These are phyloP conservation scores for Talaromyces sp. DNA, from an alignment of 2,329 filamentous ascomycete genomes.

Conservation along the genomic window DNA sequence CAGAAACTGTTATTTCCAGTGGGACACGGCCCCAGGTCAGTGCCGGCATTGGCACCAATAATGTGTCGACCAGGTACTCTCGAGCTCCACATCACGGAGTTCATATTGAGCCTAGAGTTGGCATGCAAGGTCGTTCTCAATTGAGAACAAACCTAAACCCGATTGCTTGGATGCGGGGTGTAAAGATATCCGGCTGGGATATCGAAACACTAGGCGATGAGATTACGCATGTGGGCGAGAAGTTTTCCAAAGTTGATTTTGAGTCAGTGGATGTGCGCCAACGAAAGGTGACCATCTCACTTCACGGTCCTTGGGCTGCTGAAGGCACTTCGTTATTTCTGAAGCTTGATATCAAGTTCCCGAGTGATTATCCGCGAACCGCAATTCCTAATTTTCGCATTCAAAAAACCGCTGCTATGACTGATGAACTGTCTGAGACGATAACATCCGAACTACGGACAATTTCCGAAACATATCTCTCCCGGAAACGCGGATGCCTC, in stretches of 20 bases:
- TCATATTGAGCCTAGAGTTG: constrained; percentile 45
- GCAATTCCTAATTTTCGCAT: constrained; percentile 50
- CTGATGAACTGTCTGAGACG: constrained; percentile 46
- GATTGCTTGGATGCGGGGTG: constrained; percentile 62
- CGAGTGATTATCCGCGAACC: constrained; percentile 50
- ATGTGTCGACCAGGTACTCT: constrained; percentile 51
- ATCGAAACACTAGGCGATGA: constrained; percentile 56
- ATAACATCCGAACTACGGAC: constrained; percentile 49
- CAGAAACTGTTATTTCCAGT: constrained; percentile 27
- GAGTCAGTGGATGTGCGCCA: constrained; percentile 55
- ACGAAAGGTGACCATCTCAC: constrained; percentile 51
- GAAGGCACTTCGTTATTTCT: constrained; percentile 51
- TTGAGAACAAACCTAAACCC: constrained; percentile 51
- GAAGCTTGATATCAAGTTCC: constrained; percentile 56
- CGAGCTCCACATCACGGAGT: constrained; percentile 41
- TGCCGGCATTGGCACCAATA: constrained; percentile 43
- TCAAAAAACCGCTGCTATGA: constrained; percentile 55
- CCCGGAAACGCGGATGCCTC: constrained; percentile 52
- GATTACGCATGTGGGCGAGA: constrained; percentile 57
- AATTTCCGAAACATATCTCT: constrained; percentile 53
- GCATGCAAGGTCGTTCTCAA: constrained; percentile 45
- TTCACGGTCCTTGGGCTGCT: constrained; percentile 58
- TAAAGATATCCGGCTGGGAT: constrained; percentile 54
- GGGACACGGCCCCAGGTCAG: constrained; percentile 18
- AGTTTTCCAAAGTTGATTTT: constrained; percentile 57